Evolutionary conservation across 495 filamentous ascomycete species (phyloP).

Genomic region (Chaetomium tenue): DNA sequence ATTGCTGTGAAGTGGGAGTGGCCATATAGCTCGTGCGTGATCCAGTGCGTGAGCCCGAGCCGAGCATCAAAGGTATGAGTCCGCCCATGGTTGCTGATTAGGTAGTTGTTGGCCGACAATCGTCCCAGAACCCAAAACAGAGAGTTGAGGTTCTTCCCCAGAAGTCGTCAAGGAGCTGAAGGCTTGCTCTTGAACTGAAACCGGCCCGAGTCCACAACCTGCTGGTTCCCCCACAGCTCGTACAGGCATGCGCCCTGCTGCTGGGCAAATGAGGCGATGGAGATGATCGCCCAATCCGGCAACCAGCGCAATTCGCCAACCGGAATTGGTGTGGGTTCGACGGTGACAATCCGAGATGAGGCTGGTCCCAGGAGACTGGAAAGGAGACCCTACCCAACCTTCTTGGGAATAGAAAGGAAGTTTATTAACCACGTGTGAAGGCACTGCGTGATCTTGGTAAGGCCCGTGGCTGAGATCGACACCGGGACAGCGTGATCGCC

Average conservation of each 20-base stretch:
- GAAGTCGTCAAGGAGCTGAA: conserved; percentile 12
- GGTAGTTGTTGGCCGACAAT: conserved; percentile 7
- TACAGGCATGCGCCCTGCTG: conserved; percentile 25
- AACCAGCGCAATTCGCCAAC: conserved; percentile 22
- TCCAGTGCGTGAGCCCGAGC: conserved; percentile 26
- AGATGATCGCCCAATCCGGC: conserved; percentile 18
- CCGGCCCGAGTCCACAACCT: conserved; percentile 3
- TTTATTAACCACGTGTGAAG: conserved; percentile 11
- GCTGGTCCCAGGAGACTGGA: conserved; percentile 17
- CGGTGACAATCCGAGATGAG: conserved; percentile 19
- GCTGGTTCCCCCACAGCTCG: conserved; percentile 1
- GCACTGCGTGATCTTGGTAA: conserved; percentile 9
- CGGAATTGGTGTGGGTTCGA: conserved; percentile 23
- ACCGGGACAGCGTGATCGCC: conserved; percentile 29
- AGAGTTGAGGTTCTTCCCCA: conserved; percentile 10
- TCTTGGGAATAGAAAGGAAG: background rate
- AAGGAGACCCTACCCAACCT: background rate
- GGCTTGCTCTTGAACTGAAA: conserved; percentile 12
- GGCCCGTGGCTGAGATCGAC: conserved; percentile 16
- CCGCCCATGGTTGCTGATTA: conserved; percentile 22
- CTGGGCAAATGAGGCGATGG: conserved; percentile 21
- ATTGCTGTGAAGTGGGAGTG: conserved; percentile 5
- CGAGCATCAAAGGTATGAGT: conserved; percentile 36
- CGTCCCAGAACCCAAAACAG: conserved; percentile 5
- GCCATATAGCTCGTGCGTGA: conserved; percentile 23